These are phyloP conservation scores for Ophiosphaerella herpotricha DNA, from an alignment of 2,329 filamentous ascomycete species.

Conservation along the genomic window DNA sequence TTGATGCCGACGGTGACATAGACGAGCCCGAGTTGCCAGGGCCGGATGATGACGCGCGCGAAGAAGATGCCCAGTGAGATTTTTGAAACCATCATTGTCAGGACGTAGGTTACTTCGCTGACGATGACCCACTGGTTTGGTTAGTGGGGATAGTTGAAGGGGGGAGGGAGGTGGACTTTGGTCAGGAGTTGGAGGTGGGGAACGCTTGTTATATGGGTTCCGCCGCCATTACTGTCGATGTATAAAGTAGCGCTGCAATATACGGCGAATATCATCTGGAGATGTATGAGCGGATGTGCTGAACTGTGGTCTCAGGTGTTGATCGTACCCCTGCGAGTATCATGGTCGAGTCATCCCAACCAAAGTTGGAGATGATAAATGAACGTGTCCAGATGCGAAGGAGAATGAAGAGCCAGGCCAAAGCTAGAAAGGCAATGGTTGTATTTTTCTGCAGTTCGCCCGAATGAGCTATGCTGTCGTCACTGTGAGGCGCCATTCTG, in stretches of 20 bases:
- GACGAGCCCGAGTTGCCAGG: conserved; percentile 46
- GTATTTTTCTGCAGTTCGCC: conserved; percentile 30
- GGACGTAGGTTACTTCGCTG: conserved; percentile 46
- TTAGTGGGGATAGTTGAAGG: not conserved
- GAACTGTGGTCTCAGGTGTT: not conserved
- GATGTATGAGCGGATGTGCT: not conserved
- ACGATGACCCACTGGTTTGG: conserved; percentile 38
- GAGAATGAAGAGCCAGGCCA: conserved; percentile 46
- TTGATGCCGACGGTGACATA: conserved; percentile 46
- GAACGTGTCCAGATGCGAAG: conserved; percentile 49
- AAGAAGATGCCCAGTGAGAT: conserved; percentile 53
- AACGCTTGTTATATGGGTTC: conserved; percentile 35
- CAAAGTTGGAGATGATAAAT: conserved; percentile 46
- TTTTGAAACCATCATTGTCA: conserved; percentile 50
- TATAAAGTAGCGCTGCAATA: conserved; percentile 36
- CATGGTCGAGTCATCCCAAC: conserved; percentile 52
- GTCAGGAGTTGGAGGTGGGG: conserved; percentile 29
- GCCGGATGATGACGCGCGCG: conserved; percentile 48
- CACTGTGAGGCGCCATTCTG: conserved; percentile 29
- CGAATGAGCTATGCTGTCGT: conserved; percentile 18
- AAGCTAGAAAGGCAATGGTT: conserved; percentile 41
- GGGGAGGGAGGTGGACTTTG: conserved; percentile 22
- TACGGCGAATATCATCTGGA: conserved; percentile 40
- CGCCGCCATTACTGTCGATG: conserved; percentile 37
- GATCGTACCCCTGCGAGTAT: conserved; percentile 44